Evolutionary conservation across 371 early-diverging fungal genomes (phyloP), one percentile per base, ranked within the genome.

Genomic region (Mycotypha africana): DNA sequence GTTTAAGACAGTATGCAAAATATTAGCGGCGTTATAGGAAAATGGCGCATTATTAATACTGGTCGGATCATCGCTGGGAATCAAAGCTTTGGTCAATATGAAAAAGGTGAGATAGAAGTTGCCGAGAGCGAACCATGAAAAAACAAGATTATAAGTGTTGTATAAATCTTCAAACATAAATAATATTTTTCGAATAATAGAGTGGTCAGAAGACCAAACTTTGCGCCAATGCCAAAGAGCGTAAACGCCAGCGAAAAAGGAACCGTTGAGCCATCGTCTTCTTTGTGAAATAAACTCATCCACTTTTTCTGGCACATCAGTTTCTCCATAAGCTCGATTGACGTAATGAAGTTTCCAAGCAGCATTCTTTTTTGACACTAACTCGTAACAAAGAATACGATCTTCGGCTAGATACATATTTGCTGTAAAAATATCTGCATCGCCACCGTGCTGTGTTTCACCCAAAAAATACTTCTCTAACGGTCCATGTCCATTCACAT

Each of bases 381-480:
- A 62, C 64, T 92, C 91, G 67, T 89, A 92, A 58, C 92, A 90
- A 30, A 92, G 72, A 56, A 90, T 90, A 67, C 92, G 86, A 70
- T 91, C 92, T 60, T 91, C 89, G 24, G 90, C 88, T 46, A 84
- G 61, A 43, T 78, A 78, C 89, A 89, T 86, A 62, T 90, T 90
- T 34, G 79, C 82, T 2, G 77, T 76, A 45, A 82, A 82, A 30
- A 82, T 86, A 72, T 66, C 78, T 20, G 70, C 67, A 32, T 78
- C 86, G 10, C 78, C 83, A 20, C 80, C 81, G 49, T 93, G 92
- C 71, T 90, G 80, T 15, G 80, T 76, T 62, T 96, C 97, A 38
- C 97, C 95, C 78, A 89, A 83, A 63, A 96, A 96, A 77, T 96
- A 96, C 42, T 85, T 78, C 40, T 82, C 78, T 39, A 96, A 65